These are phyloP conservation scores for Spathaspora sp. DNA, from an alignment of 1,139 yeast species.

Conservation along the genomic window DNA sequence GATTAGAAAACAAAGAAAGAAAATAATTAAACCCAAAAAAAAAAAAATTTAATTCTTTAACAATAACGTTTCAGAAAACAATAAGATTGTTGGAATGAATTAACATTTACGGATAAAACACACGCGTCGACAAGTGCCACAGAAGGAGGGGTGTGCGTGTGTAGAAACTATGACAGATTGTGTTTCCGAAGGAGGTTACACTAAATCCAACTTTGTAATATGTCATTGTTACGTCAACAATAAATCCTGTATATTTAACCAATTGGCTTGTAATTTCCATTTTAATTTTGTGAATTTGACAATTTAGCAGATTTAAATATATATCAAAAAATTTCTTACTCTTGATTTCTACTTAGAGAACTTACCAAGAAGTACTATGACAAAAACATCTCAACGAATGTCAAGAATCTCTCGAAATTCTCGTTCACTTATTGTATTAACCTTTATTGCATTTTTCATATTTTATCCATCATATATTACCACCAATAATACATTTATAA, in stretches of 20 bases:
- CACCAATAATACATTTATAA: neutral
- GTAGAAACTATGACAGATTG: too few species aligned
- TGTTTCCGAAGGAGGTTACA: too few species aligned
- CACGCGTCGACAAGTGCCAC: neutral
- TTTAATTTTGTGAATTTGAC: too few species aligned
- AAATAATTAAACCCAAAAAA: neutral
- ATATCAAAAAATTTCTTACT: too few species aligned
- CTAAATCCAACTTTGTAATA: too few species aligned
- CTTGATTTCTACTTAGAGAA: too few species aligned
- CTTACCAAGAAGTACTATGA: neutral
- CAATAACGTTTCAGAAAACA: neutral
- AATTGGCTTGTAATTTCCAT: too few species aligned
- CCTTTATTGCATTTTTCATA: slow-evolving; percentile 1
- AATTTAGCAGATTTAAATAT: too few species aligned
- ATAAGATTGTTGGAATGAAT: neutral
- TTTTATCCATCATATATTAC: neutral
- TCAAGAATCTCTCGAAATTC: neutral
- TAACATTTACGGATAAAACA: neutral
- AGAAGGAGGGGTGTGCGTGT: too few species aligned
- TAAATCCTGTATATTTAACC: too few species aligned
- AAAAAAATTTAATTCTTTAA: neutral
- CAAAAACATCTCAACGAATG: neutral
- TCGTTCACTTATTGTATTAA: neutral
- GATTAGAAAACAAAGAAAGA: neutral
- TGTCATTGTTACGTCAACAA: too few species aligned